These are phyloP conservation scores for Lactarius hengduanensis DNA, from an alignment of 768 basidiomycete species.

Conservation along the genomic window DNA sequence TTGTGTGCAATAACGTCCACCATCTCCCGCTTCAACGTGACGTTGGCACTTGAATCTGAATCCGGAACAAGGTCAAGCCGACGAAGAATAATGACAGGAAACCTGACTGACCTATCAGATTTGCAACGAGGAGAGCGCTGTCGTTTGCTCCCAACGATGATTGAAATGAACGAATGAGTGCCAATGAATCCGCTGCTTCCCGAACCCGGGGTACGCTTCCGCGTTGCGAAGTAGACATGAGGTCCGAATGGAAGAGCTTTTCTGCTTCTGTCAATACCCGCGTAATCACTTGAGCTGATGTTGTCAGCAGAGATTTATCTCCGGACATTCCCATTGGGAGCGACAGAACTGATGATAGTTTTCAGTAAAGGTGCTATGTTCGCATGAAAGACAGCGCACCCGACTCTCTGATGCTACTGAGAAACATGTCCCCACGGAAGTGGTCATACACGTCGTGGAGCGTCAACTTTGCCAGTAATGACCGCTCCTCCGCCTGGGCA, in stretches of 20 bases:
- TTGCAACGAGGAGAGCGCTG: conserved; percentile 55
- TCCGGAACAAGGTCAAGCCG: background rate
- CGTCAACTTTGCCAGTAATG: conserved; percentile 73
- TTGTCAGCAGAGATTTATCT: conserved; percentile 39
- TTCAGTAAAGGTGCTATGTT: conserved; percentile 3
- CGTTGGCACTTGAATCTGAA: conserved; percentile 68
- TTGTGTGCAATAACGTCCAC: conserved; percentile 78
- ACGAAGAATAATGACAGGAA: background rate
- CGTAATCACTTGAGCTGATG: conserved; percentile 57
- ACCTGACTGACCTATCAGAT: conserved; percentile 54
- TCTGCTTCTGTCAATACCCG: conserved; percentile 65
- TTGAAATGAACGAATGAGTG: conserved; percentile 71
- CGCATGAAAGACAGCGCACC: conserved; percentile 48
- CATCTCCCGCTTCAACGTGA: conserved; percentile 84
- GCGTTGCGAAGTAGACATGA: conserved; percentile 51
- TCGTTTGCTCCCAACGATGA: conserved; percentile 67
- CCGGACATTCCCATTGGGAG: conserved; percentile 76
- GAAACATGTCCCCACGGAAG: conserved; percentile 83
- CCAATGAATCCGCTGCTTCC: conserved; percentile 68
- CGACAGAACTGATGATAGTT: conserved; percentile 59
- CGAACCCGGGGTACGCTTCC: conserved; percentile 73
- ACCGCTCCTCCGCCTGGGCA: conserved; percentile 67
- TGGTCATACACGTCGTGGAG: conserved; percentile 74
- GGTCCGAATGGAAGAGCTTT: conserved; percentile 62
- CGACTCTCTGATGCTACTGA: conserved; percentile 88